These are phyloP conservation scores for Suillus cothurnatus DNA, from an alignment of 768 basidiomycete genomes.

Conservation along the genomic window DNA sequence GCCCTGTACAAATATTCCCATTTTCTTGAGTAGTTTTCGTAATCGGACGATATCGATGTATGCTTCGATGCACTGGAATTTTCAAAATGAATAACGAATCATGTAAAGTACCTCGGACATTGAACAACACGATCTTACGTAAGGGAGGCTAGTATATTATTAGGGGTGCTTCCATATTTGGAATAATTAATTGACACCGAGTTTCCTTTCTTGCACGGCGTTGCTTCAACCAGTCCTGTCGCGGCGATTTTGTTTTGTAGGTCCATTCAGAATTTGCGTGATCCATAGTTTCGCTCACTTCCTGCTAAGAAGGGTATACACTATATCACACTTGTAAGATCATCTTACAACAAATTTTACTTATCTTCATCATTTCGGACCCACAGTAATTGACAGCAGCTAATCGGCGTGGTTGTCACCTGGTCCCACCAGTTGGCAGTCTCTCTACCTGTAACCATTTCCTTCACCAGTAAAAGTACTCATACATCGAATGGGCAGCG, in stretches of 20 bases:
- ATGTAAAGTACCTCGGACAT: not conserved
- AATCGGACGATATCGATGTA: not conserved
- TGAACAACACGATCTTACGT: not conserved
- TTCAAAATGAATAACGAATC: not conserved
- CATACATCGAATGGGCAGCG: conserved; percentile 18
- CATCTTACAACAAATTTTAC: not conserved
- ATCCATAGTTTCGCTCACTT: not conserved
- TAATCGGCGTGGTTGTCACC: not conserved
- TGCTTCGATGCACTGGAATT: not conserved
- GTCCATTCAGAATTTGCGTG: not conserved
- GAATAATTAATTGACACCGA: not conserved
- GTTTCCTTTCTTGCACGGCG: not conserved
- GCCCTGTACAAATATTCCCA: not conserved
- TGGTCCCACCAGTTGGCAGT: not conserved
- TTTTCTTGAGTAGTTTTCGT: not conserved
- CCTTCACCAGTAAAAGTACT: not conserved
- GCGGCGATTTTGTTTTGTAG: not conserved
- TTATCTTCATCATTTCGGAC: not conserved
- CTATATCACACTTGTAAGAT: not conserved
- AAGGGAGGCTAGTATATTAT: not conserved
- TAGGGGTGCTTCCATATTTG: conserved; percentile 1
- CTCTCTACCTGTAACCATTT: not conserved
- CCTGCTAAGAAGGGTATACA: not conserved
- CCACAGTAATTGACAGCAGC: conserved; percentile 1
- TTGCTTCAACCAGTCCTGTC: not conserved